phyloP scores from a whole-genome alignment of 192 early-diverging fungal species.

The Podila minutissima region DNA sequence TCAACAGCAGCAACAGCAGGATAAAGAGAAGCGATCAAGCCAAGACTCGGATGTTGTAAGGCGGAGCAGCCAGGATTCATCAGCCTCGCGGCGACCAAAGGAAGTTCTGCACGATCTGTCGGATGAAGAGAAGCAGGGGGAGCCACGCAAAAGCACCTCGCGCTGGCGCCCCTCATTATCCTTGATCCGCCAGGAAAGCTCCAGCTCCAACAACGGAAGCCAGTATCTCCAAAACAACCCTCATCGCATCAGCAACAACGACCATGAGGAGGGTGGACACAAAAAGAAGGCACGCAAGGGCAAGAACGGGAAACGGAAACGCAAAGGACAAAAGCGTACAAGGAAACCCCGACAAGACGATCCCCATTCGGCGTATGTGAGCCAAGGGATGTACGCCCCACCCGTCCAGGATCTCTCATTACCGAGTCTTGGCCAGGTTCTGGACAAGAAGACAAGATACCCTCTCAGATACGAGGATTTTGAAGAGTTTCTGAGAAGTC shows the following conservation, averaged over 20 bases:
- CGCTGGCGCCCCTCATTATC: slow-evolving; percentile 40
- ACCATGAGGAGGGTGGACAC: neutral
- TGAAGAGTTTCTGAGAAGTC: slow-evolving; percentile 38
- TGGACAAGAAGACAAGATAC: slow-evolving; percentile 35
- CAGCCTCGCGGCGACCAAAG: slow-evolving; percentile 14
- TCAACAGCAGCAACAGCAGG: neutral
- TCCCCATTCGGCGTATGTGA: neutral
- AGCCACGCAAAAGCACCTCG: slow-evolving; percentile 33
- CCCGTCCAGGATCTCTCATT: neutral
- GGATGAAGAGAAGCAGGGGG: slow-evolving; percentile 29
- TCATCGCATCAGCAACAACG: slow-evolving; percentile 16
- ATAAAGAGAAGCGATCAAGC: neutral
- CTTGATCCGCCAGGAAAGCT: slow-evolving; percentile 41
- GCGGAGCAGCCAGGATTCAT: slow-evolving; percentile 30
- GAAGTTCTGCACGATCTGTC: slow-evolving; percentile 32
- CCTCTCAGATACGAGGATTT: slow-evolving; percentile 47
- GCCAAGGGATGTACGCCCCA: neutral
- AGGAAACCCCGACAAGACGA: neutral
- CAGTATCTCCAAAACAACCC: slow-evolving; percentile 33
- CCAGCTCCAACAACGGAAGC: slow-evolving; percentile 11
- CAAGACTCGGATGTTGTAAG: neutral
- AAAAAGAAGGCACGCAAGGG: neutral
- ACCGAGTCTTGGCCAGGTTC: slow-evolving; percentile 22
- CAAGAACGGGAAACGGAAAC: neutral
- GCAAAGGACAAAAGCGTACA: neutral